Conservation (phyloP, 495 filamentous ascomycete genomes). For the Wilcoxina mikolae region DNA sequence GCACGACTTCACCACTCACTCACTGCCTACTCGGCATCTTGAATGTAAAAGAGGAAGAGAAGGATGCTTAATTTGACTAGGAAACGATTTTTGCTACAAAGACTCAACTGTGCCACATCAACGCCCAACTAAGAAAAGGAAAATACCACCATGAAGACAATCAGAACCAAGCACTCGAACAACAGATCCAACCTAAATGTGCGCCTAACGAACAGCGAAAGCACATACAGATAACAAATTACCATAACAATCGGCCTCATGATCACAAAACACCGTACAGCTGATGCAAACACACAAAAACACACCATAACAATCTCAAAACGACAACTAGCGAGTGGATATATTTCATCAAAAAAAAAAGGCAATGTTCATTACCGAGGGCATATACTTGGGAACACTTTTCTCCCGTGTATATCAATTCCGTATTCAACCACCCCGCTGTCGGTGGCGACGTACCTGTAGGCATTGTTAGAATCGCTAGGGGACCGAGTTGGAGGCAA, state of each 20-base stretch:
- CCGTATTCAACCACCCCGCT: conserved; percentile 27
- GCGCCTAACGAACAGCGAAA: neutral
- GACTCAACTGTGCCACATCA: no score
- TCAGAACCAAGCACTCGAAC: neutral
- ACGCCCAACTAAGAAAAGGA: no score
- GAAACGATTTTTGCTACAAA: no score
- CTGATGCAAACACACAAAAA: neutral
- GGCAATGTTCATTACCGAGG: conserved; percentile 3
- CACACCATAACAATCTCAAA: neutral
- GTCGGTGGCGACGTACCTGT: conserved; percentile 29
- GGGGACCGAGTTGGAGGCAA: neutral
- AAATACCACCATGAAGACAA: no score
- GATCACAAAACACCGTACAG: neutral
- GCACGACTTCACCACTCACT: no score
- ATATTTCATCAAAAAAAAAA: neutral
- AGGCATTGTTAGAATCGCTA: neutral
- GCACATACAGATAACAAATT: neutral
- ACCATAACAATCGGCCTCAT: no score
- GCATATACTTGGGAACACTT: conserved; percentile 19
- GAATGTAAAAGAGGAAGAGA: no score
- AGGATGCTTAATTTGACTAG: no score
- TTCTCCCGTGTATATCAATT: conserved; percentile 21
- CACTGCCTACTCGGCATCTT: no score
- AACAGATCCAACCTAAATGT: neutral
- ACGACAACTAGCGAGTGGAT: neutral